Conservation (phyloP, 129 eudicot species). For the Saposhnikovia divaricata region DNA sequence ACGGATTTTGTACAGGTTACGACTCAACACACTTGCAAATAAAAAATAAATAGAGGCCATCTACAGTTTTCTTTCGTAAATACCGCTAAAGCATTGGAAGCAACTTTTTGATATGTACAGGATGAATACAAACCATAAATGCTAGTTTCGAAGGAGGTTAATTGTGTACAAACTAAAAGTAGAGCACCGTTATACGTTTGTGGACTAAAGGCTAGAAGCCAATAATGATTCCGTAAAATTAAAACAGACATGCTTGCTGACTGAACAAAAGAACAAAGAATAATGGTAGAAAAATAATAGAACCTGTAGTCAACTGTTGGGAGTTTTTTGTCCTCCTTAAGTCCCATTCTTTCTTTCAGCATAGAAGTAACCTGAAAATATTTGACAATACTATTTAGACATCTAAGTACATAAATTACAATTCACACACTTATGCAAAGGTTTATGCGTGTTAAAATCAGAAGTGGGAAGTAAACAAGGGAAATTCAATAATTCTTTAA, state of each 20-base stretch:
- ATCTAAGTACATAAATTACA: conserved; percentile 6
- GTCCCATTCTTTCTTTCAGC: conserved; percentile 61
- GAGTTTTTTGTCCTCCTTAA: conserved; percentile 47
- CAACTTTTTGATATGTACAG: neutral
- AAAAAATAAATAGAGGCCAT: too few species aligned
- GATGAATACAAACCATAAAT: neutral
- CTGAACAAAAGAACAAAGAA: neutral
- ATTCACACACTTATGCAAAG: neutral
- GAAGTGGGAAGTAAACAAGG: neutral
- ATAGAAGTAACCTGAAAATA: conserved; percentile 67
- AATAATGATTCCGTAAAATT: neutral
- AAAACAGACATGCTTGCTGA: neutral
- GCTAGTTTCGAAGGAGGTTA: neutral
- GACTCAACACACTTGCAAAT: too few species aligned
- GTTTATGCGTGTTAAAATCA: neutral
- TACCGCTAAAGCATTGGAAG: neutral
- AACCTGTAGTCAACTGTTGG: conserved; percentile 70
- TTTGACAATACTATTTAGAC: conserved; percentile 21
- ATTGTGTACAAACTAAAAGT: neutral
- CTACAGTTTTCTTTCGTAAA: too few species aligned
- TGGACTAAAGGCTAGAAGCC: neutral
- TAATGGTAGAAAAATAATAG: conserved; percentile 1
- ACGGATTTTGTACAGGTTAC: neutral
- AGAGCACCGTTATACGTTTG: neutral
- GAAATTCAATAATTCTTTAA: neutral